Percentiles rank a stretch among this genome's conserved stretches.
Conservation (phyloP, 2,329 filamentous ascomycete species). For the Scedosporium minutisporum region DNA sequence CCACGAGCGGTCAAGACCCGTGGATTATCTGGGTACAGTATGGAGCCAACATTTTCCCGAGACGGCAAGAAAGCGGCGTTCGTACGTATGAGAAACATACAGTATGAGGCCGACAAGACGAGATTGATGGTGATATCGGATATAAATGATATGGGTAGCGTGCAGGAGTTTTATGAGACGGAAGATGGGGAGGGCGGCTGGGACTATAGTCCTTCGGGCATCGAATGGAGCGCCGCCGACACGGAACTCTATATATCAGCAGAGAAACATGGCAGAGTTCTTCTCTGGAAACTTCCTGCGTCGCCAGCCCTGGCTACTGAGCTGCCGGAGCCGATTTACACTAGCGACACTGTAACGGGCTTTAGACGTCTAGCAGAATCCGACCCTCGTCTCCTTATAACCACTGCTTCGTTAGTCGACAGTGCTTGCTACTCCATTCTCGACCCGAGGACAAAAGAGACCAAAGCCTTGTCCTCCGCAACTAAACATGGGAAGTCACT, state of each 20-base stretch:
- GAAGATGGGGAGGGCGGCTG: conserved; percentile 53
- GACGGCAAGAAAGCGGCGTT: conserved; percentile 65
- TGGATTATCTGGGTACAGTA: conserved; percentile 54
- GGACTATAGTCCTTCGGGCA: conserved; percentile 47
- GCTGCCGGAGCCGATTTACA: conserved; percentile 39
- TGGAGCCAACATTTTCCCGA: conserved; percentile 62
- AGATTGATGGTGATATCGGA: conserved; percentile 57
- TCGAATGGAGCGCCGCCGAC: conserved; percentile 49
- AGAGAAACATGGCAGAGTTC: conserved; percentile 55
- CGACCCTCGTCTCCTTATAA: conserved; percentile 53
- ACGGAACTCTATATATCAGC: conserved; percentile 62
- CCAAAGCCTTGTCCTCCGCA: conserved; percentile 48
- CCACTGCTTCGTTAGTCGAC: conserved; percentile 59
- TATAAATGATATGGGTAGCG: conserved; percentile 44
- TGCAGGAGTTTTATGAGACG: conserved; percentile 53
- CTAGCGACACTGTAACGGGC: conserved; percentile 42
- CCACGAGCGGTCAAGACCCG: conserved; percentile 44
- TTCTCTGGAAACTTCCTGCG: conserved; percentile 54
- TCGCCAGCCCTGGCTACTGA: conserved; percentile 37
- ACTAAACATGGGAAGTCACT: conserved; percentile 57
- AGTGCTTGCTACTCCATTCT: conserved; percentile 60
- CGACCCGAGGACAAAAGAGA: conserved; percentile 29
- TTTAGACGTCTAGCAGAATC: conserved; percentile 23
- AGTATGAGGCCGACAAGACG: conserved; percentile 75
- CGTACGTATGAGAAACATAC: conserved; percentile 63